Evolutionary conservation across 257 asterid genomes (phyloP).

Genomic region (Eustoma russellianum): DNA sequence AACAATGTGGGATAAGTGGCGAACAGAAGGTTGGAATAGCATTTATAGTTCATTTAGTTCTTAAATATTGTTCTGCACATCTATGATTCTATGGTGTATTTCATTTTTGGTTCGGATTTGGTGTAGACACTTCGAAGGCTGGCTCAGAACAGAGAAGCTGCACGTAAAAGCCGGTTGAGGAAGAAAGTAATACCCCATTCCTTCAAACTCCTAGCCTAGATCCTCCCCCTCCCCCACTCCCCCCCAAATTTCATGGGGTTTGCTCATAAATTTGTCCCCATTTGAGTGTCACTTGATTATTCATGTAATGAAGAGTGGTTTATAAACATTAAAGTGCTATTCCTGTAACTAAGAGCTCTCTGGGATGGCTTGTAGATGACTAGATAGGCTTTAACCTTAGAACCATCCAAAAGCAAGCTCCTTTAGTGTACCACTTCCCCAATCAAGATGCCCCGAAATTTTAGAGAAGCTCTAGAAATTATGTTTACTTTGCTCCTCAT

Average conservation of each 20-base stretch:
- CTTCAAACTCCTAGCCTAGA: neutral
- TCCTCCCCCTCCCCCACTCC: too few species aligned
- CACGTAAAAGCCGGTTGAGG: constrained; percentile 84
- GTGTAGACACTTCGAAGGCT: constrained; percentile 70
- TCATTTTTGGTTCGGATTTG: constrained; percentile 2
- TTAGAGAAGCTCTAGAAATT: too few species aligned
- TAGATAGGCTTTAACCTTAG: too few species aligned
- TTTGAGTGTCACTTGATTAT: neutral
- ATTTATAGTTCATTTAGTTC: neutral
- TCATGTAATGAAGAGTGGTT: neutral
- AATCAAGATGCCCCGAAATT: too few species aligned
- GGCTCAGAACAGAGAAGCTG: constrained; percentile 99
- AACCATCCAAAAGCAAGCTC: too few species aligned
- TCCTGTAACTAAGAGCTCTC: too few species aligned
- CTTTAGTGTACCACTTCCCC: too few species aligned
- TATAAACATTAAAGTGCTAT: too few species aligned
- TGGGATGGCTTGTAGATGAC: too few species aligned
- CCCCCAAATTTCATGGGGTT: neutral
- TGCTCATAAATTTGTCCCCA: neutral
- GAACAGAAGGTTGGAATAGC: neutral
- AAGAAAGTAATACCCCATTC: constrained; percentile 48
- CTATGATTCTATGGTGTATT: neutral
- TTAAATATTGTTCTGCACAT: neutral
- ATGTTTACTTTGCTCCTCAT: too few species aligned
- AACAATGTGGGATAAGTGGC: constrained; percentile 5